Conservation (phyloP, 202 grass and related monocot genomes). For the Setaria italica region DNA sequence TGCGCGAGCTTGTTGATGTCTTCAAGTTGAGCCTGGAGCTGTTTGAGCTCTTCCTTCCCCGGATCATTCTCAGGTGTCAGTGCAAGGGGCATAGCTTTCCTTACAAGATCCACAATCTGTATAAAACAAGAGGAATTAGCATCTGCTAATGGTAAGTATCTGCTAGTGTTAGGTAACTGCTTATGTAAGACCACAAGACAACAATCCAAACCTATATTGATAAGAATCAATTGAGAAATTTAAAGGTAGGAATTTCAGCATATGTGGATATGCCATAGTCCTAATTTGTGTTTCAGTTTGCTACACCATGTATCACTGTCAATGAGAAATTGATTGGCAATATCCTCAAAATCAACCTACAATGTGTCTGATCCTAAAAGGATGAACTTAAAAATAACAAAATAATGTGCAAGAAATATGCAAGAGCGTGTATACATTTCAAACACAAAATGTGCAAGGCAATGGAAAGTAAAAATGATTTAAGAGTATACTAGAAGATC, state of each 20-base stretch:
- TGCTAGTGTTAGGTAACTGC: slow-evolving; percentile 6
- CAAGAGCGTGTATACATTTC: neutral
- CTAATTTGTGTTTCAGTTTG: neutral
- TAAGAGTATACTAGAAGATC: neutral
- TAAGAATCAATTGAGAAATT: neutral
- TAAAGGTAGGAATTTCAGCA: neutral
- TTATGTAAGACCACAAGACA: neutral
- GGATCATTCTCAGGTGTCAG: slow-evolving; percentile 73
- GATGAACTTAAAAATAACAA: neutral
- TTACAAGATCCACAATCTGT: slow-evolving; percentile 91
- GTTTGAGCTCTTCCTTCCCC: slow-evolving; percentile 87
- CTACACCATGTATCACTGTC: neutral
- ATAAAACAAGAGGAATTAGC: slow-evolving; percentile 33
- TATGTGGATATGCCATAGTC: neutral
- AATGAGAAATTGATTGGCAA: neutral
- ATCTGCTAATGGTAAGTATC: neutral
- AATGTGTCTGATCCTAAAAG: neutral
- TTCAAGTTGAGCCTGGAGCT: slow-evolving; percentile 72
- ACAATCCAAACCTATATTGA: neutral
- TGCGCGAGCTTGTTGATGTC: slow-evolving; percentile 83
- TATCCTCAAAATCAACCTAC: neutral
- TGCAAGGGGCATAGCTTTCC: slow-evolving; percentile 78
- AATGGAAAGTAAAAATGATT: neutral
- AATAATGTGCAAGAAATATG: neutral
- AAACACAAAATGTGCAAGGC: neutral